Evolutionary conservation across 768 basidiomycete genomes (phyloP).

Genomic region (Pulveroboletus sp.): DNA sequence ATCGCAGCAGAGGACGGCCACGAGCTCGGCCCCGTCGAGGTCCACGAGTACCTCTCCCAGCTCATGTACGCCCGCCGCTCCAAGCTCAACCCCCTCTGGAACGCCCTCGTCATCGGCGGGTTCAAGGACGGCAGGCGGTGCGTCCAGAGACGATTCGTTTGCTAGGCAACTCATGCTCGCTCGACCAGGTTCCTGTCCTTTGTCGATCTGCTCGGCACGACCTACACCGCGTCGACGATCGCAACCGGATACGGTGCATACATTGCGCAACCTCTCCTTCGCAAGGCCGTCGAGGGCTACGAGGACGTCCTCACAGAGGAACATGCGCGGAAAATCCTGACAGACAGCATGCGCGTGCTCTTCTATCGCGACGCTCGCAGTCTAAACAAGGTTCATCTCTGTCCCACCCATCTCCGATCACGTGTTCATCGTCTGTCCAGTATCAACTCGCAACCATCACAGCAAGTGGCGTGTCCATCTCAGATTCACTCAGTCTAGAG

Average conservation of each 20-base stretch:
- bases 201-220: slow-evolving; percentile 95
- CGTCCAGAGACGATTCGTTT: too few species aligned
- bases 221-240: slow-evolving; percentile 87
- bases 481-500: slow-evolving; percentile 68
- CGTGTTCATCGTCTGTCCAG: slow-evolving; percentile 39
- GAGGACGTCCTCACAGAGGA: slow-evolving; percentile 73
- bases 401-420: not conserved
- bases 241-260: slow-evolving; percentile 94
- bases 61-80: slow-evolving; percentile 86
- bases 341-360: slow-evolving; percentile 86
- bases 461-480: slow-evolving; percentile 68
- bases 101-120: slow-evolving; percentile 88
- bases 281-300: slow-evolving; percentile 83
- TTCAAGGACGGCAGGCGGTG: slow-evolving; percentile 81
- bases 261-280: slow-evolving; percentile 89
- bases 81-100: slow-evolving; percentile 95
- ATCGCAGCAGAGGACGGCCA: slow-evolving; percentile 81
- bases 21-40: slow-evolving; percentile 77
- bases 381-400: slow-evolving; percentile 76
- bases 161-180: too few species aligned
- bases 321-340: slow-evolving; percentile 73
- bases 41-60: slow-evolving; percentile 88
- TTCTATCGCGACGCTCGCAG: slow-evolving; percentile 96
- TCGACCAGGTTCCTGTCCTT: slow-evolving; percentile 91
- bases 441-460: slow-evolving; percentile 95